Evolutionary conservation across 2,329 filamentous ascomycete genomes (phyloP).

Genomic region (Emmonsia crescens): DNA sequence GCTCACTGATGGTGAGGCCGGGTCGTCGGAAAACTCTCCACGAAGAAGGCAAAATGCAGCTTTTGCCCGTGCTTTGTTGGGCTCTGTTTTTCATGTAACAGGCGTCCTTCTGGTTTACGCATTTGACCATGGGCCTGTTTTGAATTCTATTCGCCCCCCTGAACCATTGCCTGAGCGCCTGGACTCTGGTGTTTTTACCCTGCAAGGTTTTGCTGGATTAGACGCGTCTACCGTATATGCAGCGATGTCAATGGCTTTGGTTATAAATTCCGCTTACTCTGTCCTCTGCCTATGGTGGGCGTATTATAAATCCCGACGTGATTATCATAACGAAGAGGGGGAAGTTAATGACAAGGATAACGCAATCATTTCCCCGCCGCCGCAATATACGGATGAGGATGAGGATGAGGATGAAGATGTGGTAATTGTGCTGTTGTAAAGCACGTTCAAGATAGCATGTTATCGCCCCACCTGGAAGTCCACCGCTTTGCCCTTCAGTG

Average conservation of each 20-base stretch:
- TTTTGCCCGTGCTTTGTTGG: neutral
- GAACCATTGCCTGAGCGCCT: neutral
- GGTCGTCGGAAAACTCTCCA: neutral
- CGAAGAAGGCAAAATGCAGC: neutral
- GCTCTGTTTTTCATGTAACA: neutral
- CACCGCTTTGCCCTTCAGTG: neutral
- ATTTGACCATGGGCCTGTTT: neutral
- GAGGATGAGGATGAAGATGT: neutral
- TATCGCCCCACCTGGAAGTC: neutral
- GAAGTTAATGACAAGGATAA: neutral
- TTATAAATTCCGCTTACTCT: neutral
- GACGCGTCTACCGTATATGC: neutral
- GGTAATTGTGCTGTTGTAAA: neutral
- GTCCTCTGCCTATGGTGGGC: neutral
- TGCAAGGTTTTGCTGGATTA: neutral
- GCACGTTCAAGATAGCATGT: neutral
- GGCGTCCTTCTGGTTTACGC: neutral
- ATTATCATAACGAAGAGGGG: neutral
- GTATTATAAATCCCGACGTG: neutral
- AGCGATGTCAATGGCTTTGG: slow-evolving; percentile 1
- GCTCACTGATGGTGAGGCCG: neutral
- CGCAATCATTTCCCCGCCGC: neutral
- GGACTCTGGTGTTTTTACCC: neutral
- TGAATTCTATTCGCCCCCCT: neutral
- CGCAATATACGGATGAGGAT: neutral